Evolutionary conservation across 1,284 basidiomycete species (phyloP).

Genomic region (Papiliotrema nemorosa): DNA sequence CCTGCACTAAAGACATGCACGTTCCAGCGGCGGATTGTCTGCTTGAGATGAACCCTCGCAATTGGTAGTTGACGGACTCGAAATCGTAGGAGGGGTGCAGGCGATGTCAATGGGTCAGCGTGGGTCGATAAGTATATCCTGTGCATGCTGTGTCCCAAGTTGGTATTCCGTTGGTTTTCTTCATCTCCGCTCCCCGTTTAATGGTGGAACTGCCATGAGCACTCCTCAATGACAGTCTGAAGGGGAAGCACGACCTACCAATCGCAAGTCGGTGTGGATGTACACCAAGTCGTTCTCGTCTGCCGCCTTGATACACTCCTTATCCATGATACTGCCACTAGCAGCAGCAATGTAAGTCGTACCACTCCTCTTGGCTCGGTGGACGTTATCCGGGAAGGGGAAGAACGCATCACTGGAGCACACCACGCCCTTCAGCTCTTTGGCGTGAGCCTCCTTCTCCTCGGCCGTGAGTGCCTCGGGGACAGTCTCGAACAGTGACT

Average conservation of each 20-base stretch:
- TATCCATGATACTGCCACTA: constrained; percentile 95
- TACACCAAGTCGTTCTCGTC: constrained; percentile 87
- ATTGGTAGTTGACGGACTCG: too few relatives aligned
- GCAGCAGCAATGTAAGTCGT: constrained; percentile 91
- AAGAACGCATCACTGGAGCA: constrained; percentile 98
- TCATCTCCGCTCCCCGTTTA: too few relatives aligned
- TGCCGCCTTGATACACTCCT: constrained; percentile 87
- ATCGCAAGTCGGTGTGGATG: constrained; percentile 68
- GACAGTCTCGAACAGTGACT: constrained; percentile 73
- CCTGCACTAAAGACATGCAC: too few relatives aligned
- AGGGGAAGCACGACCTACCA: constrained; percentile 32
- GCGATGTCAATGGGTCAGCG: too few relatives aligned
- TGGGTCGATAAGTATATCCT: too few relatives aligned
- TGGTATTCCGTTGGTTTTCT: too few relatives aligned
- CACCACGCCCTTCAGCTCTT: constrained; percentile 73
- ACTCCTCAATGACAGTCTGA: background rate
- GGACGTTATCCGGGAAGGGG: constrained; percentile 98
- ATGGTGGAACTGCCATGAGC: constrained; percentile 19
- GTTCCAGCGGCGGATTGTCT: too few relatives aligned
- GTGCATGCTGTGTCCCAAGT: too few relatives aligned
- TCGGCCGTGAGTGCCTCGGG: constrained; percentile 65
- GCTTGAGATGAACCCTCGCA: too few relatives aligned
- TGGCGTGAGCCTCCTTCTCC: constrained; percentile 72
- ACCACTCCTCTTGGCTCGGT: constrained; percentile 85
- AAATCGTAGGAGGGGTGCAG: too few relatives aligned